A percentile compares a stretch with the other conserved stretches of the same genome.
Conservation (phyloP, 345 rosid genomes). For the Eucalyptus regnans region DNA sequence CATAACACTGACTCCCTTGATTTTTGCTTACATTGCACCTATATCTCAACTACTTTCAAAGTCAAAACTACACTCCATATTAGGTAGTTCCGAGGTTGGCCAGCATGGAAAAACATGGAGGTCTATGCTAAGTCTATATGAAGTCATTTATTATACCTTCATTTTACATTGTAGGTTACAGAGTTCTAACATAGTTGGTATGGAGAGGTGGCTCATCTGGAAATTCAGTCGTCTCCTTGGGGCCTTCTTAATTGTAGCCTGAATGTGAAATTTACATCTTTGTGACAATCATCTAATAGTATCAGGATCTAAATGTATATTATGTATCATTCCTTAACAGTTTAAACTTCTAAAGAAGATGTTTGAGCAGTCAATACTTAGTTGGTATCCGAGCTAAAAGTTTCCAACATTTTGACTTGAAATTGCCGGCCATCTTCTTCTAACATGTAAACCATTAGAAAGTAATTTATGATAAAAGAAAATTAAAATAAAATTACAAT, state of each 20-base stretch:
- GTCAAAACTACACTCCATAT: neutral
- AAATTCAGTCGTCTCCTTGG: neutral
- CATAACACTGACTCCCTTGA: neutral
- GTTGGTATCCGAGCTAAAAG: neutral
- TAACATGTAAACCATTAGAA: neutral
- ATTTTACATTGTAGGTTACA: neutral
- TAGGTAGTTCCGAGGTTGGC: neutral
- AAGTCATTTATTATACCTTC: neutral
- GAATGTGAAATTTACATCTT: neutral
- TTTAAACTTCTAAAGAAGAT: neutral
- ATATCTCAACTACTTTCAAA: neutral
- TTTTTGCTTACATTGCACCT: neutral
- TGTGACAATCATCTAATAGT: neutral
- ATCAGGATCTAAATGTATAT: neutral
- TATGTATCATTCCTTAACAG: neutral
- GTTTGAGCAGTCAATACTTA: neutral
- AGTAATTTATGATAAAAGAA: neutral
- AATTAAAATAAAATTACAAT: too few relatives aligned
- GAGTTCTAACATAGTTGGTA: neutral
- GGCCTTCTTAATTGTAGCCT: neutral
- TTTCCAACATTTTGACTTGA: neutral
- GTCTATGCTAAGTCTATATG: neutral
- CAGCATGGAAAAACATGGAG: neutral
- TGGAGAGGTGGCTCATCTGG: neutral
- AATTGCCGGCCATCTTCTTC: neutral